Evolutionary conservation across 1,284 basidiomycete species (phyloP).

Genomic region (Ceratobasidium sp.): DNA sequence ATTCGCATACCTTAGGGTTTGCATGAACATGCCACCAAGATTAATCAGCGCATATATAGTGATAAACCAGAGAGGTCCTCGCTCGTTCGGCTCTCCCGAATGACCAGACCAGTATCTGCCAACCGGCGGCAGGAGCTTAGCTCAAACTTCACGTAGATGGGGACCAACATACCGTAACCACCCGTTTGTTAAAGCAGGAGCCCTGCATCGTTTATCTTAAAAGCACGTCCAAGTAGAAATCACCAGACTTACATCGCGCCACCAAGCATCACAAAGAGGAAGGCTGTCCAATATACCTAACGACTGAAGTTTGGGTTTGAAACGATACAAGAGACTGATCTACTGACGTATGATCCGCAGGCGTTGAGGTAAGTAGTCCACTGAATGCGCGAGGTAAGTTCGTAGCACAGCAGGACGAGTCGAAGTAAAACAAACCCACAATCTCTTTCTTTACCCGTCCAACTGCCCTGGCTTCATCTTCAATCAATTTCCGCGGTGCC

Average conservation of each 20-base stretch:
- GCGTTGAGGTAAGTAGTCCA: constrained; percentile 86
- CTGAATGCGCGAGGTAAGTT: not conserved
- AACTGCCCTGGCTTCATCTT: constrained; percentile 90
- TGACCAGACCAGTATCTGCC: constrained; percentile 70
- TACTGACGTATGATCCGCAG: constrained; percentile 64
- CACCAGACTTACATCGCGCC: constrained; percentile 32
- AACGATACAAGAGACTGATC: no score
- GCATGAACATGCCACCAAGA: constrained; percentile 69
- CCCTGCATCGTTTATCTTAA: constrained; percentile 69
- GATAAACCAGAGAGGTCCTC: constrained; percentile 80
- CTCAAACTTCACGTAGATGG: not conserved
- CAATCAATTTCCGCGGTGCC: constrained; percentile 84
- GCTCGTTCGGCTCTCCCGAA: constrained; percentile 58
- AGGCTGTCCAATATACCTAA: constrained; percentile 78
- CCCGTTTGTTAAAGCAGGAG: constrained; percentile 85
- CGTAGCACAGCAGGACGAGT: no score
- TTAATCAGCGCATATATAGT: constrained; percentile 72
- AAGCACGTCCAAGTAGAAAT: not conserved
- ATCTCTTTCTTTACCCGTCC: constrained; percentile 84
- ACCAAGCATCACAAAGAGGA: constrained; percentile 67
- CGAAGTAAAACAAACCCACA: not conserved
- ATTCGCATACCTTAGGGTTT: constrained; percentile 75
- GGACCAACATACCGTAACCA: constrained; percentile 77
- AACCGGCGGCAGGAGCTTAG: not conserved
- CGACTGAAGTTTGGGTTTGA: no score